A percentile compares a stretch with the other conserved stretches of the same genome.
phyloP scores from a whole-genome alignment of 495 filamentous ascomycete genomes.

The Sordaria brevicollis region DNA sequence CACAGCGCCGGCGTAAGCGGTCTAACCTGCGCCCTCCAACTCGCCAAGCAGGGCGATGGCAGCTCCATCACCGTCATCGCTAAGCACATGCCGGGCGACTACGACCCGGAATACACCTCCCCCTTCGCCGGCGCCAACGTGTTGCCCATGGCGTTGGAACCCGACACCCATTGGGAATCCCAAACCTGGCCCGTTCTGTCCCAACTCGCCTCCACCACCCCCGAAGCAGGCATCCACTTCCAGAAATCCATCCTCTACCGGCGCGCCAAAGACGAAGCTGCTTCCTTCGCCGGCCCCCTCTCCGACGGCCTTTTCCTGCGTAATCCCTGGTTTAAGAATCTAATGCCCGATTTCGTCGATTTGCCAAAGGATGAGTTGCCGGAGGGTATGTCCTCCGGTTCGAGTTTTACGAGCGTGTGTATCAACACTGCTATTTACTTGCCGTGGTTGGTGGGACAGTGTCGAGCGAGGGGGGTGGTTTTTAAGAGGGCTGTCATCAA shows the following conservation, averaged over 20 bases:
- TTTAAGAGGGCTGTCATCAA: constrained; percentile 48
- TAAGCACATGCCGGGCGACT: constrained; percentile 98
- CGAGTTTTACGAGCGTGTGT: constrained; percentile 71
- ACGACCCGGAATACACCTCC: constrained; percentile 91
- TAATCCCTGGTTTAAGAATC: constrained; percentile 73
- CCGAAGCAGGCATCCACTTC: constrained; percentile 85
- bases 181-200: constrained; percentile 59
- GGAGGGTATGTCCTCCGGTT: constrained; percentile 53
- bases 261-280: constrained; percentile 25
- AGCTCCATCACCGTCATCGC: constrained; percentile 68
- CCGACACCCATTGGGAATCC: constrained; percentile 47
- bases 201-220: constrained; percentile 56
- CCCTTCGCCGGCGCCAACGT: constrained; percentile 95
- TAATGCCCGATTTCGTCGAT: constrained; percentile 61
- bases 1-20: constrained; percentile 81
- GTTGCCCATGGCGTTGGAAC: constrained; percentile 44
- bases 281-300: constrained; percentile 6
- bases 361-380: constrained; percentile 47
- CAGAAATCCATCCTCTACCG: constrained; percentile 44
- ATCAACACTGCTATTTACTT: constrained; percentile 87
- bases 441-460: constrained; percentile 71
- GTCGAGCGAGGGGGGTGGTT: constrained; percentile 55
- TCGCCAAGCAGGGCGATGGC: constrained; percentile 56
- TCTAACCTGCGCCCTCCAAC: constrained; percentile 78
- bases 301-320: constrained; percentile 52